phyloP scores from a whole-genome alignment of 495 filamentous ascomycete genomes.

The Podospora sp. region DNA sequence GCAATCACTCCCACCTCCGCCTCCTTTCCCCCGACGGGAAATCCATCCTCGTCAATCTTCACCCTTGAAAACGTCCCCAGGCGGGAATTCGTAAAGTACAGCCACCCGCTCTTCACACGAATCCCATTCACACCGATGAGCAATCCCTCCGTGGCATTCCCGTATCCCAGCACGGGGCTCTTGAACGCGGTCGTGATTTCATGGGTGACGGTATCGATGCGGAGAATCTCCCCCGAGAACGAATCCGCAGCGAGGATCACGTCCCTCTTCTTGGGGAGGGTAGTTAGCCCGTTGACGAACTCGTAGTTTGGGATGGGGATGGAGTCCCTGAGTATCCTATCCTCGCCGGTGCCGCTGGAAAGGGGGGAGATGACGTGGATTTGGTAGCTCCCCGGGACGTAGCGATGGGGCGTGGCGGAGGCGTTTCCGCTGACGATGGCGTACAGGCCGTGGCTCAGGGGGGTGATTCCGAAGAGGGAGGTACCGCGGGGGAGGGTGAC shows the following conservation, averaged over 20 bases:
- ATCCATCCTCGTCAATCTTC: slow-evolving; percentile 32
- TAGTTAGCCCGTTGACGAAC: slow-evolving; percentile 38
- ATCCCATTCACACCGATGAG: slow-evolving; percentile 46
- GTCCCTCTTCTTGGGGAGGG: slow-evolving; percentile 20
- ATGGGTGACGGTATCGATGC: slow-evolving; percentile 29
- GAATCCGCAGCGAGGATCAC: slow-evolving; percentile 38
- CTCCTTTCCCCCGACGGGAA: slow-evolving; percentile 24
- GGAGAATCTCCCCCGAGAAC: slow-evolving; percentile 35
- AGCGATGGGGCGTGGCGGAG: slow-evolving; percentile 13
- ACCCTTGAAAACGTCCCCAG: slow-evolving; percentile 38
- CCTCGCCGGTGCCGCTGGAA: slow-evolving; percentile 18
- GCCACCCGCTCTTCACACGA: slow-evolving; percentile 26
- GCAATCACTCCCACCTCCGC: slow-evolving; percentile 9
- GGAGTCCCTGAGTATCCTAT: slow-evolving; percentile 6
- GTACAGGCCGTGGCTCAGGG: slow-evolving; percentile 37
- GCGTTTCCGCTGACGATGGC: slow-evolving; percentile 29
- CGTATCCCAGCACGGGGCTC: slow-evolving; percentile 6
- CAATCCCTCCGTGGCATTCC: not conserved
- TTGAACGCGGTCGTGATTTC: slow-evolving; percentile 11
- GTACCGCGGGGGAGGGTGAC: slow-evolving; percentile 34
- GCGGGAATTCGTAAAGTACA: slow-evolving; percentile 48
- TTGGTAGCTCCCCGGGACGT: not conserved
- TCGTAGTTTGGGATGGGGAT: slow-evolving; percentile 21
- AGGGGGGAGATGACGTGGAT: slow-evolving; percentile 32
- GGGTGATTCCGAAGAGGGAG: slow-evolving; percentile 36